These are phyloP conservation scores for Candida nonsorbophila DNA, from an alignment of 805 yeast species.

Conservation along the genomic window DNA sequence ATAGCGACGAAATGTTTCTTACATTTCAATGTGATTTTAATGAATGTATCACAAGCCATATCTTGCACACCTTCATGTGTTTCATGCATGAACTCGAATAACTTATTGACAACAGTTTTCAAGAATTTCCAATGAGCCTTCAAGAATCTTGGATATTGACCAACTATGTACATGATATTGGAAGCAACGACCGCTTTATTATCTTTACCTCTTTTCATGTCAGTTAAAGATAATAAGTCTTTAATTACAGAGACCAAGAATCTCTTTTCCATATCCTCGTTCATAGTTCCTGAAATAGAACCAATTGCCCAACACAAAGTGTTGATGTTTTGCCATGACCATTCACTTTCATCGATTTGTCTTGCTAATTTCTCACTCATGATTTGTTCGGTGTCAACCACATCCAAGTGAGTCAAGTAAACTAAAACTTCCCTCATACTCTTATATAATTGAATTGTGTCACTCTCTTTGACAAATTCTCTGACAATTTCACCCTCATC, in stretches of 20 bases:
- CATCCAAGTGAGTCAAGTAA: constrained; percentile 92
- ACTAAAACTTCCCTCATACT: constrained; percentile 94
- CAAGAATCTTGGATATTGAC: constrained; percentile 95
- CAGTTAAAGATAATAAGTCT: constrained; percentile 86
- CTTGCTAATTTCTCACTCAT: constrained; percentile 88
- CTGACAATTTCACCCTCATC: constrained; percentile 99
- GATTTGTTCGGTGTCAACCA: constrained; percentile 86
- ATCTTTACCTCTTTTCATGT: constrained; percentile 94
- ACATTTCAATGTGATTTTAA: constrained; percentile 92
- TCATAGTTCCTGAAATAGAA: constrained; percentile 97
- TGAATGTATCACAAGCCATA: constrained; percentile 99
- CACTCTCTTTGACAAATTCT: constrained; percentile 94
- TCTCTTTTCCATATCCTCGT: constrained; percentile 93
- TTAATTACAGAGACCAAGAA: constrained; percentile 90
- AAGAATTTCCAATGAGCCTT: constrained; percentile 98
- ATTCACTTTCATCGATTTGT: constrained; percentile 93
- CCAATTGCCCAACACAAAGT: constrained; percentile 99
- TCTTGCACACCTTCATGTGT: constrained; percentile 99
- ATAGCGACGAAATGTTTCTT: constrained; percentile 89
- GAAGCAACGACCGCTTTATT: constrained; percentile 99
- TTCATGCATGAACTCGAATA: constrained; percentile 99
- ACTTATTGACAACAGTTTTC: constrained; percentile 90
- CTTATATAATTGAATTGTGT: constrained; percentile 92
- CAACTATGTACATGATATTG: constrained; percentile 99
- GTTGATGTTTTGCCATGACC: constrained; percentile 99